phyloP scores from a whole-genome alignment of 345 rosid species.

The Citrus australasica region DNA sequence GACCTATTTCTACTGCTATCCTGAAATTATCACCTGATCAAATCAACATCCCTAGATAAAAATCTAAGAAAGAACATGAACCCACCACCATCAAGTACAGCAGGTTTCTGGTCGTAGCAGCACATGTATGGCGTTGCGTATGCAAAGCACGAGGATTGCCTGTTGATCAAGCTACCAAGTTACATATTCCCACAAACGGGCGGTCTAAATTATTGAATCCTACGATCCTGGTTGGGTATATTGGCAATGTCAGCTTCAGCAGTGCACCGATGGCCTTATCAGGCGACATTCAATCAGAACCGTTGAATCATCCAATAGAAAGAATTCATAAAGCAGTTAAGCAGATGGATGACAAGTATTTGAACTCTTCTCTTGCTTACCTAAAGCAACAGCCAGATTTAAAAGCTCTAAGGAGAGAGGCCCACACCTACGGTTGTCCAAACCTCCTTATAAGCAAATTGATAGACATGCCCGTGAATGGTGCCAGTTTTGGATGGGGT shows the following conservation, averaged over 20 bases:
- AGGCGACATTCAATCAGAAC: not conserved
- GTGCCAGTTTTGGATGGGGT: slow-evolving; percentile 59
- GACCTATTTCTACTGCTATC: slow-evolving; percentile 10
- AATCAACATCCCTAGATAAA: slow-evolving; percentile 25
- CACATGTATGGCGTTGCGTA: slow-evolving; percentile 38
- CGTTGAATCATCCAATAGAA: not conserved
- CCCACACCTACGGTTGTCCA: slow-evolving; percentile 48
- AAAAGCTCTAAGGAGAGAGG: slow-evolving; percentile 17
- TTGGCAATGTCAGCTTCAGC: slow-evolving; percentile 4
- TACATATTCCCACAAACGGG: slow-evolving; percentile 30
- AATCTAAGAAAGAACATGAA: not conserved
- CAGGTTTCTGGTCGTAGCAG: slow-evolving; percentile 29
- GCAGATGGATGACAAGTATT: slow-evolving; percentile 34
- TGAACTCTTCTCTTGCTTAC: slow-evolving; percentile 44
- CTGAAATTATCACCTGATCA: slow-evolving; percentile 32
- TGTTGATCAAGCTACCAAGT: slow-evolving; percentile 23
- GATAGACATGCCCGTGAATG: slow-evolving; percentile 41
- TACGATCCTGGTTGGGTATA: not conserved
- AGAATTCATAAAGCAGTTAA: slow-evolving; percentile 12
- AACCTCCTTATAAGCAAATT: slow-evolving; percentile 53
- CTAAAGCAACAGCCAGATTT: slow-evolving; percentile 23
- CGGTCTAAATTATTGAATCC: slow-evolving; percentile 37
- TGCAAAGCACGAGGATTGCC: slow-evolving; percentile 27
- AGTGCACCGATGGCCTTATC: not conserved
- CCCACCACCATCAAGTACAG: not conserved